phyloP scores from a whole-genome alignment of 768 basidiomycete species.

The Auricularia sp. region DNA sequence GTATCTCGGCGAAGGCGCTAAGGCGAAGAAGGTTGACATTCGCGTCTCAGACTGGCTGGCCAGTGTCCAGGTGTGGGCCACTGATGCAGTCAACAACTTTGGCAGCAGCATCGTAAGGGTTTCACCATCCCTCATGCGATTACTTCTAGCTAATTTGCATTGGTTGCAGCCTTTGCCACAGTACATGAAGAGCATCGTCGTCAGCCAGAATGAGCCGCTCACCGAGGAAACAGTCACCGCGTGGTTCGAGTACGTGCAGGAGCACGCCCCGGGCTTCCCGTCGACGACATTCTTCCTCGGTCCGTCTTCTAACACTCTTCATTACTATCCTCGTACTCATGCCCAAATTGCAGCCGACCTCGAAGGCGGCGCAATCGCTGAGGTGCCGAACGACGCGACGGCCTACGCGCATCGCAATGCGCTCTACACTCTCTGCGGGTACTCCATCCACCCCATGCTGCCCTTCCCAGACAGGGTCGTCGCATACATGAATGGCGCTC shows the following conservation, averaged over 20 bases:
- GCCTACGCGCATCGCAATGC: slow-evolving; percentile 1
- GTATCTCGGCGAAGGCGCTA: background rate
- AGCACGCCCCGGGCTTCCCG: background rate
- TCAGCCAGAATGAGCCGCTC: slow-evolving; percentile 2
- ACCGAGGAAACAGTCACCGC: slow-evolving; percentile 1
- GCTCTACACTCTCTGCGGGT: slow-evolving; percentile 2
- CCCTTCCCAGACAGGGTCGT: slow-evolving; percentile 3
- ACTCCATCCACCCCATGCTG: slow-evolving; percentile 1
- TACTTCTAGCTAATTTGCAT: background rate
- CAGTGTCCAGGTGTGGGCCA: slow-evolving; percentile 1
- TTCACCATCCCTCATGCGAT: background rate
- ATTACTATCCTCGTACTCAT: background rate
- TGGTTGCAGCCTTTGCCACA: background rate
- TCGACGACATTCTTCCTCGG: background rate
- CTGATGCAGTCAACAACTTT: slow-evolving; percentile 1
- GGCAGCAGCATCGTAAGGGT: background rate
- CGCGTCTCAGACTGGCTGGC: background rate
- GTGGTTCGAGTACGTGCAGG: slow-evolving; percentile 3
- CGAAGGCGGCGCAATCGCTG: slow-evolving; percentile 1
- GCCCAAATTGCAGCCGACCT: background rate
- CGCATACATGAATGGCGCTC: background rate
- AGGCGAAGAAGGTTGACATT: background rate
- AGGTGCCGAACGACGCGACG: background rate
- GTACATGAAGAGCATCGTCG: slow-evolving; percentile 2
- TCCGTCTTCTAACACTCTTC: background rate